Percentiles rank a stretch among this genome's conserved stretches.
phyloP scores from a whole-genome alignment of 305 asterid species.

The Andrographis paniculata region DNA sequence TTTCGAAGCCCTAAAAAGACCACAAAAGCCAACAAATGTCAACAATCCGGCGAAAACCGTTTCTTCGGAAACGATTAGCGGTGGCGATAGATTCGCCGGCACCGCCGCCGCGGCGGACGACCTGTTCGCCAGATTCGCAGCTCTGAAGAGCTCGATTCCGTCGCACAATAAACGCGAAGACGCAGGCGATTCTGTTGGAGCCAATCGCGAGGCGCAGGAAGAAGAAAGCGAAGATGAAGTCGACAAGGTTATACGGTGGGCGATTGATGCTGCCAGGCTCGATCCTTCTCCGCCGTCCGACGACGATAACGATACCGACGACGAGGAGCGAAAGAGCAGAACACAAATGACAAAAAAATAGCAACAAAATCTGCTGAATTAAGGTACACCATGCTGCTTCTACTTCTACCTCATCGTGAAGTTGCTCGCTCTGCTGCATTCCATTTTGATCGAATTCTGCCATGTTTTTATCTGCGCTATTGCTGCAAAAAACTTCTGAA shows the following conservation, averaged over 20 bases:
- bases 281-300: constrained; percentile 71
- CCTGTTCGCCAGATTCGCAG: constrained; percentile 51
- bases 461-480: too few relatives aligned
- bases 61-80: neutral
- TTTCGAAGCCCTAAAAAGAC: constrained; percentile 44
- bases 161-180: constrained; percentile 12
- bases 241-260: constrained; percentile 72
- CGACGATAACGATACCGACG: constrained; percentile 21
- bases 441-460: too few relatives aligned
- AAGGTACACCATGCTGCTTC: neutral
- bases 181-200: constrained; percentile 9
- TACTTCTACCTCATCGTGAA: too few relatives aligned
- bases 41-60: constrained; percentile 2
- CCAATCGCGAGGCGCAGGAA: constrained; percentile 12
- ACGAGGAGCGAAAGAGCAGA: constrained; percentile 29
- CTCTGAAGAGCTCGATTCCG: constrained; percentile 45
- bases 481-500: too few relatives aligned
- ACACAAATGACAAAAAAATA: constrained; percentile 9
- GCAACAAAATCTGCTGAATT: neutral
- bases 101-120: constrained; percentile 26
- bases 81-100: constrained; percentile 5
- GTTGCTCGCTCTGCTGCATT: too few relatives aligned
- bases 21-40: constrained; percentile 17
- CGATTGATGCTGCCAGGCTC: constrained; percentile 77
- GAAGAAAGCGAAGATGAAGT: constrained; percentile 56